Base-by-base conservation (phyloP, 495 filamentous ascomycete species). In the Massariosphaeria phaeospora region DNA sequence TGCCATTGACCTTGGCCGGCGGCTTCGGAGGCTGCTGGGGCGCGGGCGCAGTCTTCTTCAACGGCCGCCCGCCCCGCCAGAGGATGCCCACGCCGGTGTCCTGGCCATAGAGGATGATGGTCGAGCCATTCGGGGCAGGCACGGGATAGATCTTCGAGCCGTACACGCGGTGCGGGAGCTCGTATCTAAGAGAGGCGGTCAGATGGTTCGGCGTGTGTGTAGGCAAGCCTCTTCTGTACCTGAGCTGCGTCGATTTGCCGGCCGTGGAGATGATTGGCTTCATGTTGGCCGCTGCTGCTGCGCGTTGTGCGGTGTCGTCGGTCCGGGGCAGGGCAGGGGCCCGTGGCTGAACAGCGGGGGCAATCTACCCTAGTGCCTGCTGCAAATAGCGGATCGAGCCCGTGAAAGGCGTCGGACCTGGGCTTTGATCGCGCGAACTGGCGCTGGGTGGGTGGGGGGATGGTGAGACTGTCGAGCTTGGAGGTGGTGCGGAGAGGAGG, bases 91-190 rank as follows among this genome's bases (percentile, higher is more conserved):
- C 50, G 21, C 90, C 90, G 65, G 80, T 83, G 30, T 89, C 84
- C 56, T 93, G 84, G 48, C 84, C 89, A 66, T 93, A 91, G 25
- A 95, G 64, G 46, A 94, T 77, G 64, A 96, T 78, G 1, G 82
- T 86, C 8, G 90, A 91, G 61, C 88, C 89, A 67, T 95, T 93
- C 5, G 87, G 83, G 6, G 89, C 80, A 48, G 75, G 76, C 21
- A 89, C 69, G 6, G 90, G 89, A 66, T 94, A 95, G 46, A 79
- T 75, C 66, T 84, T 80, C 27, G 86, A 80, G 33, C 82, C 72
- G 70, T 90, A 76, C 47, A 90, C 75, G 61, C 88, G 85, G 66
- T 86, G 81, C 40, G 81, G 75, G 17, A 93, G 76, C 48, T 86
- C 77, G 65, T 94, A 94, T 70, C 87, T 93, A 57, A 56, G 50